These are phyloP conservation scores for grape (Vitis vinifera) DNA, from an alignment of 164 flowering plant genomes.

Conservation along the genomic window DNA sequence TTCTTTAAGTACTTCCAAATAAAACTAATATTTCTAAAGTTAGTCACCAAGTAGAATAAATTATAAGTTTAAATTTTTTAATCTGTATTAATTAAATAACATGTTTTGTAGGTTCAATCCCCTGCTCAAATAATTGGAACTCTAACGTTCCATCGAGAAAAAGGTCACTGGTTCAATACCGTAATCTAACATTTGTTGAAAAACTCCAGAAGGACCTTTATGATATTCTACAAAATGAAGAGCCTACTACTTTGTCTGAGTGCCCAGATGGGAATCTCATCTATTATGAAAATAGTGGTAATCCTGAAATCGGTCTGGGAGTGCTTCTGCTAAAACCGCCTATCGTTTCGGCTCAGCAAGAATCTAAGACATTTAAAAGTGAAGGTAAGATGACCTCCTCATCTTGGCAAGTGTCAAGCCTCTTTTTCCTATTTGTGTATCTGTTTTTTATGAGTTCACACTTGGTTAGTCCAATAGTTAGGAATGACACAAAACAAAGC, in stretches of 20 bases:
- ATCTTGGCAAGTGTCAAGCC: too few relatives aligned
- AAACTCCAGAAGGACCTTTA: slow-evolving; percentile 24
- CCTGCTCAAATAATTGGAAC: slow-evolving; percentile 8
- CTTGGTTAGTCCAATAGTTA: too few relatives aligned
- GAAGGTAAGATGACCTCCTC: too few relatives aligned
- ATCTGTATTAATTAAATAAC: too few relatives aligned
- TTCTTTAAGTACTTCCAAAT: too few relatives aligned
- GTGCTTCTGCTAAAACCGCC: slow-evolving; percentile 21
- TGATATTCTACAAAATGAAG: slow-evolving; percentile 17
- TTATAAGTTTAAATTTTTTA: too few relatives aligned
- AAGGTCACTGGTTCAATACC: slow-evolving; percentile 8
- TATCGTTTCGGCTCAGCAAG: slow-evolving; percentile 5
- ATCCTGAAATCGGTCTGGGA: slow-evolving; percentile 20
- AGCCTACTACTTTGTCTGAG: slow-evolving; percentile 6
- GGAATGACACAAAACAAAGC: too few relatives aligned
- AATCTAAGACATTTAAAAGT: slow-evolving; percentile 8
- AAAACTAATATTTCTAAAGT: too few relatives aligned
- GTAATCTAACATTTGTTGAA: slow-evolving; percentile 21
- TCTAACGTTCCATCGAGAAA: slow-evolving; percentile 22
- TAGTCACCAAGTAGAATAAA: too few relatives aligned
- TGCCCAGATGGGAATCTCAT: slow-evolving; percentile 23
- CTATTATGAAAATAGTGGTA: slow-evolving; percentile 11
- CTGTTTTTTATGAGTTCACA: too few relatives aligned
- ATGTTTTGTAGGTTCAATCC: slow-evolving; percentile 11
- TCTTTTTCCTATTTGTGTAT: too few relatives aligned